phyloP scores from a whole-genome alignment of 495 filamentous ascomycete species.

The Evansstolkia leycettana region DNA sequence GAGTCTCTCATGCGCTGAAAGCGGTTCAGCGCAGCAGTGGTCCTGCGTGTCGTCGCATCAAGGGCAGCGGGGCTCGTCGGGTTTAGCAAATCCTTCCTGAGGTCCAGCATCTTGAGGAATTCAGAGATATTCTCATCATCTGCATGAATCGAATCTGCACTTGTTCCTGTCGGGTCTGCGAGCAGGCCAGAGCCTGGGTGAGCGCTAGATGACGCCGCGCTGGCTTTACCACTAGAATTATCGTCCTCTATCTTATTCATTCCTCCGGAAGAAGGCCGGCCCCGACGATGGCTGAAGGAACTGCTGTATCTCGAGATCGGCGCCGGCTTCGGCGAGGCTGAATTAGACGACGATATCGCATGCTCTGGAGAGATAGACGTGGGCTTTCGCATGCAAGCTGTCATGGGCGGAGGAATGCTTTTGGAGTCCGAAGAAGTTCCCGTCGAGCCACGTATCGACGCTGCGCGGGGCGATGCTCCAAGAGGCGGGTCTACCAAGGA shows the following conservation, averaged over 20 bases:
- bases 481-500: constrained; percentile 40
- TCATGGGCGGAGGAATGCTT: constrained; percentile 45
- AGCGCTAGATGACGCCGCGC: constrained; percentile 64
- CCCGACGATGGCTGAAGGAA: constrained; percentile 78
- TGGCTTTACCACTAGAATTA: constrained; percentile 80
- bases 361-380: constrained; percentile 43
- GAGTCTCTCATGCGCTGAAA: constrained; percentile 81
- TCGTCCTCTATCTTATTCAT: constrained; percentile 70
- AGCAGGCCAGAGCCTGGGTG: constrained; percentile 80
- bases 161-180: constrained; percentile 59
- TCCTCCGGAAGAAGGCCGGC: constrained; percentile 60
- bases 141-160: constrained; percentile 67
- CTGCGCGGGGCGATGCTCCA: constrained; percentile 50
- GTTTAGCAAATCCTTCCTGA: constrained; percentile 64
- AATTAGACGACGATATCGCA: constrained; percentile 44
- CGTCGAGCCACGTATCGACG: constrained; percentile 38
- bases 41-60: constrained; percentile 46
- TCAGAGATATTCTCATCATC: constrained; percentile 90
- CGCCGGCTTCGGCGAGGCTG: constrained; percentile 63
- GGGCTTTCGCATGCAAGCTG: constrained; percentile 23
- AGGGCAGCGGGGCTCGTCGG: constrained; percentile 42
- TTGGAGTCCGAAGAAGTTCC: constrained; percentile 49
- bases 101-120: constrained; percentile 77
- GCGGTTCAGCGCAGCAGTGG: constrained; percentile 58
- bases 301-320: constrained; percentile 62